These are phyloP conservation scores for Candida sp. DNA, from an alignment of 1,139 yeast species.

Conservation along the genomic window DNA sequence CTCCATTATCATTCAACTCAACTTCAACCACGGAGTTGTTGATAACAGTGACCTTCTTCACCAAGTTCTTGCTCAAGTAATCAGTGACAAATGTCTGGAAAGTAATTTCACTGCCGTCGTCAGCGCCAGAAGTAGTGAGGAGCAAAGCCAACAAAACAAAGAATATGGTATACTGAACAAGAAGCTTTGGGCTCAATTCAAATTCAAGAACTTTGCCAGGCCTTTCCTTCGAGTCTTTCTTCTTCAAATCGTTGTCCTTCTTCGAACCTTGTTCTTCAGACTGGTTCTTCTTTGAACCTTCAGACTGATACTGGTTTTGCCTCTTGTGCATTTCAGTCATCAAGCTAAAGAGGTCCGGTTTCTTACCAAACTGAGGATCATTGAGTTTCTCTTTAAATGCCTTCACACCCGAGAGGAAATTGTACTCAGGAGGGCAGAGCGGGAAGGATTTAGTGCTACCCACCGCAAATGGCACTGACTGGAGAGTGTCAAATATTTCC, in stretches of 20 bases:
- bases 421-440: slow-evolving; percentile 36
- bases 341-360: not conserved
- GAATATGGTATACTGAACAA: slow-evolving; percentile 28
- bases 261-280: slow-evolving; percentile 10
- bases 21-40: slow-evolving; percentile 43
- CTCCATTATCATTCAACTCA: slow-evolving; percentile 44
- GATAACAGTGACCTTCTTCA: slow-evolving; percentile 38
- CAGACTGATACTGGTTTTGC: too few species aligned
- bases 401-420: slow-evolving; percentile 10
- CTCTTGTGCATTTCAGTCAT: too few species aligned
- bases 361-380: too few species aligned
- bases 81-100: slow-evolving; percentile 50
- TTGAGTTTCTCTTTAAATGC: slow-evolving; percentile 3
- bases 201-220: slow-evolving; percentile 13
- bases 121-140: slow-evolving; percentile 14
- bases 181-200: slow-evolving; percentile 29
- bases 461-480: slow-evolving; percentile 33
- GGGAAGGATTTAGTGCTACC: slow-evolving; percentile 27
- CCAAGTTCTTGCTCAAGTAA: slow-evolving; percentile 43
- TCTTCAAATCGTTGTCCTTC: too few species aligned
- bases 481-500: slow-evolving; percentile 30
- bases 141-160: slow-evolving; percentile 26
- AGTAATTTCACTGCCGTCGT: slow-evolving; percentile 38
- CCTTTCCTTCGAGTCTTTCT: slow-evolving; percentile 11
- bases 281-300: too few species aligned